Conservation (phyloP, 352 stramenopile genomes). For the Elongisporangium prolatum region DNA sequence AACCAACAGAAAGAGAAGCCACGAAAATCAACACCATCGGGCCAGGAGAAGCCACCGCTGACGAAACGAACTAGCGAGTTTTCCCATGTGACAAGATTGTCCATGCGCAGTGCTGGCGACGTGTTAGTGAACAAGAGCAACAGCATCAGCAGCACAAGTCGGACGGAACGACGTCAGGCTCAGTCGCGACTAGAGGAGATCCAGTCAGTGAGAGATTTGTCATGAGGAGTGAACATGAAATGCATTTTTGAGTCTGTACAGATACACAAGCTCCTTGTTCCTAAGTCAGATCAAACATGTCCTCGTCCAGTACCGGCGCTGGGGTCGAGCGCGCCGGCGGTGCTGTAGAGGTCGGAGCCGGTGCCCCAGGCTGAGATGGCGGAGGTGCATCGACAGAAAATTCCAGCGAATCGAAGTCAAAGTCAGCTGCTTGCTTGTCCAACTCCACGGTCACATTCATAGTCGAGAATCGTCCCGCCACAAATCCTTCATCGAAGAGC, state of each 20-base stretch:
- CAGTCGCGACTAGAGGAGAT: conserved; percentile 46
- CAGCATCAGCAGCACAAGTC: conserved; percentile 11
- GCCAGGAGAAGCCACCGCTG: conserved; percentile 4
- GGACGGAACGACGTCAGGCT: conserved; percentile 38
- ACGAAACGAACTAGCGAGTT: not conserved
- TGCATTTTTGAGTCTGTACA: not conserved
- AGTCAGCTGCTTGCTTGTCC: conserved; percentile 30
- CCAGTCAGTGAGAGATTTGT: conserved; percentile 47
- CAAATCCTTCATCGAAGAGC: conserved; percentile 1
- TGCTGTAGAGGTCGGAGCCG: conserved; percentile 7
- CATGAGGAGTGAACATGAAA: conserved; percentile 19
- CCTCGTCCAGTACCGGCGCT: conserved; percentile 36
- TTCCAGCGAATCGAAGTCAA: conserved; percentile 61
- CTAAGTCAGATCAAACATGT: conserved; percentile 75
- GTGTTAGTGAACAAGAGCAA: conserved; percentile 3
- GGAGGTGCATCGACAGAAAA: conserved; percentile 26
- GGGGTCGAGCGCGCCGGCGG: conserved; percentile 7
- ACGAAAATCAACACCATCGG: not conserved
- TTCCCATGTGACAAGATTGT: not conserved
- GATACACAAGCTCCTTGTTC: not conserved
- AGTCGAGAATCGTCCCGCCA: conserved; percentile 10
- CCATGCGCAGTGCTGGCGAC: conserved; percentile 5
- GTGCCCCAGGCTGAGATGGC: conserved; percentile 14
- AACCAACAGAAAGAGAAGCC: conserved; percentile 19
- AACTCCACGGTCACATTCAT: conserved; percentile 4